Percentiles rank a stretch among this genome's conserved stretches.
Conservation (phyloP, 2,329 filamentous ascomycete species). For the Malbranchea zuffiana region DNA sequence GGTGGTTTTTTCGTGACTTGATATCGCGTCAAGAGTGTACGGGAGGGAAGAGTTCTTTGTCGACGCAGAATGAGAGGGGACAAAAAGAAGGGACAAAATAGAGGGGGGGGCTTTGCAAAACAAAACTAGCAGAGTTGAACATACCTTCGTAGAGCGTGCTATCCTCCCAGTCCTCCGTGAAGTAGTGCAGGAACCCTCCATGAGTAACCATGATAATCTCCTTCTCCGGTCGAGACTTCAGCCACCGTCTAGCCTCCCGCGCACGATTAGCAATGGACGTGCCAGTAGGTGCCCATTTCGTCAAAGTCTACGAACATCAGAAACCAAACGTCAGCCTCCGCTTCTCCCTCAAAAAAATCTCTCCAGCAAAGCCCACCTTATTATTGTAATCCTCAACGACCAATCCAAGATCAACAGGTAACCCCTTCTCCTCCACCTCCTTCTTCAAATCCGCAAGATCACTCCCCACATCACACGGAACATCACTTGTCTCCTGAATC, state of each 20-base stretch:
- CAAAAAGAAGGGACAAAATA: not conserved
- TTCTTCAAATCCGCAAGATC: constrained; percentile 42
- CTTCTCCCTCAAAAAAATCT: not conserved
- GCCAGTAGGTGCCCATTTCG: constrained; percentile 36
- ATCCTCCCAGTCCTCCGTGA: constrained; percentile 71
- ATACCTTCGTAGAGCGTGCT: constrained; percentile 38
- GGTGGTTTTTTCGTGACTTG: constrained; percentile 17
- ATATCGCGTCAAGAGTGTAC: not conserved
- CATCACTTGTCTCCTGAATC: constrained; percentile 64
- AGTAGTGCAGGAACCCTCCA: constrained; percentile 71
- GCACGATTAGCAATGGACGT: constrained; percentile 51
- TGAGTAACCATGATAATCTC: constrained; percentile 71
- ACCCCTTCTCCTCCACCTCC: constrained; percentile 48
- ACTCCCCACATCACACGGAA: constrained; percentile 67
- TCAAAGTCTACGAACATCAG: constrained; percentile 22
- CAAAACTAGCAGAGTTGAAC: constrained; percentile 12
- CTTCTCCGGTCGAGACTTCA: constrained; percentile 46
- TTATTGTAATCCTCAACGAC: constrained; percentile 60
- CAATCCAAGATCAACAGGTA: constrained; percentile 51
- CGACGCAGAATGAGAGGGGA: not conserved
- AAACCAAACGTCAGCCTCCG: not conserved
- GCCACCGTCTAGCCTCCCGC: constrained; percentile 46
- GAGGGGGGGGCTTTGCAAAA: not conserved
- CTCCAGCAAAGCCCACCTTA: constrained; percentile 42
- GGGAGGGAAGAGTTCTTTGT: not conserved